These are phyloP conservation scores for Massarina eburnea DNA, from an alignment of 2,329 filamentous ascomycete genomes.

Conservation along the genomic window DNA sequence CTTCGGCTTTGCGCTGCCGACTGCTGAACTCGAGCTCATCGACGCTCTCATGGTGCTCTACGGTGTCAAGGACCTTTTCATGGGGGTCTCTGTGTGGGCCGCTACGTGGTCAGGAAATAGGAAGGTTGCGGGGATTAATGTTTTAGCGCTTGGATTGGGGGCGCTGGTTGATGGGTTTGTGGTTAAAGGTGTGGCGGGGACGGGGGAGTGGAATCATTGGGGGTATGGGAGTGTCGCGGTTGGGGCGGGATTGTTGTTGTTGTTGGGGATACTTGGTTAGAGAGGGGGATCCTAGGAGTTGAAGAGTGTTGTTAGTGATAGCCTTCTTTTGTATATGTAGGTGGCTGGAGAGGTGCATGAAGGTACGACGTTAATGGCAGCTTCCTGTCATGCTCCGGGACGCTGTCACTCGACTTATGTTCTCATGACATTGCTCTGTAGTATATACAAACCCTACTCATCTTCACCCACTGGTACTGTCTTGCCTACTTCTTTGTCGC, in stretches of 20 bases:
- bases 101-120: conserved; percentile 44
- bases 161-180: conserved; percentile 52
- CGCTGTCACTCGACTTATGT: too few relatives aligned
- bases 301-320: too few relatives aligned
- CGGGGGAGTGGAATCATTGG: conserved; percentile 54
- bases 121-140: conserved; percentile 46
- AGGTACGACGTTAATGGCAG: too few relatives aligned
- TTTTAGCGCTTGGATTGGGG: conserved; percentile 46
- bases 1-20: conserved; percentile 39
- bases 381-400: too few relatives aligned
- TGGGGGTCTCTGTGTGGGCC: conserved; percentile 46
- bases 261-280: conserved; percentile 23
- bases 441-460: too few relatives aligned
- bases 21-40: conserved; percentile 35
- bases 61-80: conserved; percentile 54
- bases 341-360: too few relatives aligned
- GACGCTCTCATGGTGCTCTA: conserved; percentile 51
- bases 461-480: too few relatives aligned
- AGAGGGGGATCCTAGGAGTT: neutral
- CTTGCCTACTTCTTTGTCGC: too few relatives aligned
- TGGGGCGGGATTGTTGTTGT: conserved; percentile 42
- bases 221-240: conserved; percentile 43
- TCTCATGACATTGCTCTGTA: too few relatives aligned
- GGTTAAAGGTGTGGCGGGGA: conserved; percentile 42
- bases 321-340: neutral